Base-by-base conservation (phyloP, 106 monocot genomes). In the Allium cepa region DNA sequence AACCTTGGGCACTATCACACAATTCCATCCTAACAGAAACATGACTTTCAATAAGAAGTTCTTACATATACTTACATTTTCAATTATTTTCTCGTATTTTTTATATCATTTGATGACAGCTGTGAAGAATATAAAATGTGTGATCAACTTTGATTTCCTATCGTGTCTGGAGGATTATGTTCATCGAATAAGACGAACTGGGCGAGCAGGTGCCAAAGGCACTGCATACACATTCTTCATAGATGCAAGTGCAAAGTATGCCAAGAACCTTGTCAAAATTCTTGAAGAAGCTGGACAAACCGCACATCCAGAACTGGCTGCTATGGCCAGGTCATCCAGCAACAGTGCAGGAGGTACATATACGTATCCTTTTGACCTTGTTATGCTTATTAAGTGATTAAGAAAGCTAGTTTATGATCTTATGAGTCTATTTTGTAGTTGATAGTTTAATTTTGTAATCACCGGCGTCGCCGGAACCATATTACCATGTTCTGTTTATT, bases 61-160 rank as follows among this genome's bases (percentile, higher is more conserved):
- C 36, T 15, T n/a, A 12, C 53, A 55, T 12, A 16, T 46, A 48
- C 27, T 45, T 15, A 68, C 16, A n/a, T n/a, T 56, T 10, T 48
- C 46, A 56, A 53, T 45, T 71, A 1, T 36, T 53, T 70, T 77
- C 28, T 56, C 71, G 12, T 62, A 53, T 18, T 45, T 17, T 22
- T 22, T 22, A 22, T 22, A 22, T 22, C 1, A 22, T 22, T 22
- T 1, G 59, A 16, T 64, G 77, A 73, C 92, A 97, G 96, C 92
- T 81, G 96, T 97, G 60, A 97, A 97, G 67, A 92, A 97, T 69
- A 97, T 97, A 74, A 97, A 97, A 73, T 97, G 96, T 70, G 96
- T 97, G 74, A 81, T 97, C 71, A 97, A 97, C 69, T 97, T 82
- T 82, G 96, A 97, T 78, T 97, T 97, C 74, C 96, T 92, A 8